These are phyloP conservation scores for Phytophthora fragariaefolia DNA, from an alignment of 352 stramenopile species.

Conservation along the genomic window DNA sequence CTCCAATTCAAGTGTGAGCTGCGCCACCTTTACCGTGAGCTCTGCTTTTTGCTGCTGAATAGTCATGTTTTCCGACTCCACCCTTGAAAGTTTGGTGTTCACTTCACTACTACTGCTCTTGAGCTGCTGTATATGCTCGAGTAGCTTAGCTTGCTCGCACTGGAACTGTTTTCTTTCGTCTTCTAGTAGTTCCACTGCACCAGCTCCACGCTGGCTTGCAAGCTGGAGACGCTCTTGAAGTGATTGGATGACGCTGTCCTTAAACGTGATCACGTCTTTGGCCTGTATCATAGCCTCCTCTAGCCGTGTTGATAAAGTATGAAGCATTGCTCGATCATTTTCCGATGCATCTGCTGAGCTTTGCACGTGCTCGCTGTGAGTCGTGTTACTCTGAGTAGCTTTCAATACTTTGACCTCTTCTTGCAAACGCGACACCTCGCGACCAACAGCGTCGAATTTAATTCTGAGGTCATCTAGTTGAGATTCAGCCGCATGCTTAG, in stretches of 20 bases:
- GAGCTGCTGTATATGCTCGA: constrained; percentile 33
- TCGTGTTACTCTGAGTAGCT: background rate
- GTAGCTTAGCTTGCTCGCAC: constrained; percentile 19
- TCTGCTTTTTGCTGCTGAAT: constrained; percentile 43
- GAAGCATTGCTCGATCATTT: constrained; percentile 54
- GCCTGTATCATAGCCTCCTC: constrained; percentile 72
- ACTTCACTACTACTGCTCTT: constrained; percentile 8
- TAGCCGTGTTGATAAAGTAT: constrained; percentile 58
- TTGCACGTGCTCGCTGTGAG: background rate
- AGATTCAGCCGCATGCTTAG: constrained; percentile 43
- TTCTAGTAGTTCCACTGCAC: constrained; percentile 22
- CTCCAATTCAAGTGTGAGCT: constrained; percentile 45
- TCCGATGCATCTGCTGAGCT: constrained; percentile 1
- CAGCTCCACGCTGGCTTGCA: constrained; percentile 29
- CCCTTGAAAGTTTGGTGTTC: constrained; percentile 25
- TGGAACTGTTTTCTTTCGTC: constrained; percentile 30
- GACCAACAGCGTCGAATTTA: constrained; percentile 56
- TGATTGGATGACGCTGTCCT: constrained; percentile 63
- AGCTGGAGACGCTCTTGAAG: constrained; percentile 52
- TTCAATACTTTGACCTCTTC: constrained; percentile 53
- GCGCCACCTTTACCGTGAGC: constrained; percentile 37
- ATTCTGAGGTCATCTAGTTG: constrained; percentile 45
- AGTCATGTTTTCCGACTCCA: constrained; percentile 16
- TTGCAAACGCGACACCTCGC: constrained; percentile 53
- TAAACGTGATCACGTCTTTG: constrained; percentile 73